Conservation (phyloP, 2,329 filamentous ascomycete species). For the Fusarium solani-melongenae region DNA sequence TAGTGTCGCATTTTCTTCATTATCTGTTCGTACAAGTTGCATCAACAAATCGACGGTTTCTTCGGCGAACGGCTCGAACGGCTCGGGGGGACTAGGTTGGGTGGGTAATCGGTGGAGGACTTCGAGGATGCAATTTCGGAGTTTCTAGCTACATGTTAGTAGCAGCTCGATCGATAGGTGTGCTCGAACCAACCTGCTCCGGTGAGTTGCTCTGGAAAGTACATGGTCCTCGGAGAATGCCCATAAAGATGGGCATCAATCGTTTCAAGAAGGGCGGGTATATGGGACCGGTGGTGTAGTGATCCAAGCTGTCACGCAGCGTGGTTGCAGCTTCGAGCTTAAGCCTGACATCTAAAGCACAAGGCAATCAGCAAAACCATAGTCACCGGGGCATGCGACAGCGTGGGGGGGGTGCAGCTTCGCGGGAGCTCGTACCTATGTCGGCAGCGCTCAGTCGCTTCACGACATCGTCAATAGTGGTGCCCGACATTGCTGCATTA, state of each 20-base stretch:
- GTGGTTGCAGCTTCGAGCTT: constrained; percentile 87
- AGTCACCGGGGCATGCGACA: constrained; percentile 32
- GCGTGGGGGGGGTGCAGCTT: constrained; percentile 16
- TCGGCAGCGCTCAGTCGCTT: constrained; percentile 68
- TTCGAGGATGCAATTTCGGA: constrained; percentile 93
- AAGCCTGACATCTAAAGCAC: constrained; percentile 75
- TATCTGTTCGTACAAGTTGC: constrained; percentile 88
- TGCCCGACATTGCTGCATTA: constrained; percentile 70
- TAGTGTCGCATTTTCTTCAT: constrained; percentile 98
- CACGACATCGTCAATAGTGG: constrained; percentile 71
- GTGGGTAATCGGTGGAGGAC: constrained; percentile 88
- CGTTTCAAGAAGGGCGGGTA: constrained; percentile 87
- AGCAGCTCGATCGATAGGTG: not conserved
- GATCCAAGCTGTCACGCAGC: constrained; percentile 90
- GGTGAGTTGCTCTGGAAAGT: constrained; percentile 91
- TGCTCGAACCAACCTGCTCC: constrained; percentile 76
- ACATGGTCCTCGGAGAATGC: constrained; percentile 84
- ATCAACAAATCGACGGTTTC: constrained; percentile 93
- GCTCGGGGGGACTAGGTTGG: constrained; percentile 77
- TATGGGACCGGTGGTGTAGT: constrained; percentile 81
- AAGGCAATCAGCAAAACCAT: constrained; percentile 10
- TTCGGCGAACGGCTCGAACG: constrained; percentile 87
- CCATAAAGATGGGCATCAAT: constrained; percentile 89
- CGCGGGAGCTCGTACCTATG: constrained; percentile 55
- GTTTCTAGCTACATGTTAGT: constrained; percentile 66